Evolutionary conservation across 164 flowering plant species (phyloP), one percentile per base, ranked within the genome.

Genomic region (Nymphaea colorata): DNA sequence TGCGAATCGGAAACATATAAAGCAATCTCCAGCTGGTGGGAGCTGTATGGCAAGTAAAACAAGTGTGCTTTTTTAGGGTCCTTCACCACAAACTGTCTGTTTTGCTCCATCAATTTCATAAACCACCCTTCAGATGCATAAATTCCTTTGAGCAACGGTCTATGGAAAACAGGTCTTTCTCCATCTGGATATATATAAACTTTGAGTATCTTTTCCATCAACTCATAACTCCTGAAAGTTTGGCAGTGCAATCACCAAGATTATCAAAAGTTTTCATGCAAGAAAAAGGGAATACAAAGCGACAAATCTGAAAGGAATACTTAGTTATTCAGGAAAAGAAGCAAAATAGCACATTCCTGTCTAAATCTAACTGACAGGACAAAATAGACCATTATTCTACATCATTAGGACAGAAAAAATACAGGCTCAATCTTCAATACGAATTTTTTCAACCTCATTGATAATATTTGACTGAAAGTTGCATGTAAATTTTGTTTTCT

Each of bases 101-200:
- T 71, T 68, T 68, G 74, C 43, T 75, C 66, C 62, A 75, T 59
- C 44, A 65, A 14, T 65, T 68, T 74, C 77, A 74, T 74, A 51
- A 74, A 74, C 77, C 77, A 74, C 64, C 77, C 77, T 61, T 75
- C 77, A 16, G 77, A 71, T 67, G 77, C 77, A 71, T 75, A 75
- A 65, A 75, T 75, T 17, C 77, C 77, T 41, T 18, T 61, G 55
- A 75, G 77, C 36, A 57, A 68, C n/a, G 77, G 77, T 45, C 42
- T 62, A 44, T 75, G 77, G 65, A 75, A 75, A 47, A 75, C 68
- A 41, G 77, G 77, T 55, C 41, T 47, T 16, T 10, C 59, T 60
- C 77, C 77, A 16, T 71, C 77, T 36, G 16, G 69, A 66, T 75
- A 75, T 43, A 75, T 75, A 59, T 71, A 75, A 68, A 75, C 60